phyloP scores from a whole-genome alignment of 148 eudicot genomes.

The Rhododendron ferrugineum region DNA sequence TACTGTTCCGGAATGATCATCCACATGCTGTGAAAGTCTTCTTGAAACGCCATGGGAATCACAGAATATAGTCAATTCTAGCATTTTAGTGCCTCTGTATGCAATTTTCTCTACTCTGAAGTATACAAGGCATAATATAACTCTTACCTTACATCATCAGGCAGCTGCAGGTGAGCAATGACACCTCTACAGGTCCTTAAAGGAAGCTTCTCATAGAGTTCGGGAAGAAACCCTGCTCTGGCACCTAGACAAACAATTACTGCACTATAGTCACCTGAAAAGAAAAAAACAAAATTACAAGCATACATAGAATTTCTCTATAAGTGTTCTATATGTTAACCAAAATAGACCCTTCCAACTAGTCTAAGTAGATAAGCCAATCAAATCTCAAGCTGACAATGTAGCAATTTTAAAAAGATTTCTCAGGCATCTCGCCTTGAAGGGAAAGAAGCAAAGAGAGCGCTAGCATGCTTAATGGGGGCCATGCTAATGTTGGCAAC shows the following conservation, averaged over 20 bases:
- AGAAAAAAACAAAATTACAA: background rate
- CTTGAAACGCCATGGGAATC: background rate
- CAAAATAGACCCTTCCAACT: background rate
- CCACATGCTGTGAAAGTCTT: background rate
- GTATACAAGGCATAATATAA: background rate
- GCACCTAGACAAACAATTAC: conserved; percentile 90
- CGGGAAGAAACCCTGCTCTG: conserved; percentile 67
- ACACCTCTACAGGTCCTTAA: conserved; percentile 91
- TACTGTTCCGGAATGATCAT: background rate
- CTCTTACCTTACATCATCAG: conserved; percentile 52
- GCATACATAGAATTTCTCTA: background rate
- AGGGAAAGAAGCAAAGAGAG: background rate
- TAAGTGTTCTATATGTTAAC: background rate
- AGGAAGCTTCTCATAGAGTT: conserved; percentile 77
- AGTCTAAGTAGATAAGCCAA: background rate
- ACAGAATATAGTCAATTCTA: background rate
- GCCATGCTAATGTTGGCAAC: background rate
- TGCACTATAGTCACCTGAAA: conserved; percentile 69
- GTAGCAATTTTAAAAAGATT: background rate
- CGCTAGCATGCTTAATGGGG: background rate
- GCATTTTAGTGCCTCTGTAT: background rate
- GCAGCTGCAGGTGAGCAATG: conserved; percentile 62
- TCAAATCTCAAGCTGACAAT: background rate
- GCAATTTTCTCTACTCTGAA: background rate
- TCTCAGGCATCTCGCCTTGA: background rate